Evolutionary conservation across 371 early-diverging fungal genomes (phyloP), one percentile per base, ranked within the genome.

Genomic region (Rhizopus sp.): DNA sequence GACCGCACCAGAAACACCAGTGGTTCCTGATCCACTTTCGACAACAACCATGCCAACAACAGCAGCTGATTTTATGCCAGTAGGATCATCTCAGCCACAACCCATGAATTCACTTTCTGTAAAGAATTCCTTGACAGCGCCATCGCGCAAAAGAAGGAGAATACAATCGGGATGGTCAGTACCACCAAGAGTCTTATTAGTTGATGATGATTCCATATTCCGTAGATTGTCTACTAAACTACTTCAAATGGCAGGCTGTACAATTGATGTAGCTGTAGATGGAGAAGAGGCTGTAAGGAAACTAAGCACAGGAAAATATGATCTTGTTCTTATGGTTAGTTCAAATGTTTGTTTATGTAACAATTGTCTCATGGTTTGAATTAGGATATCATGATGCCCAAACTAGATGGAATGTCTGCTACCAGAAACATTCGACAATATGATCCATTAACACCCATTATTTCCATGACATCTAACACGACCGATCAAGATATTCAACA

Each of bases 361-460:
- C 12, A 30, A 10, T 45, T 16, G 38, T 13, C 13, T 39, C n/a
- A 42, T 9, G 39, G n/a, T 30, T 29, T 15, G 13, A 7, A 40
- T 29, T 56, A 86, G 86, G 90, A 90, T 64, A 88, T 89, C 52
- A 80, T 88, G 65, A 88, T 89, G 87, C 90, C 90, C 2, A 81
- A 83, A 30, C 53, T 90, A 54, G 91, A 90, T 69, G 91, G 92
- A 15, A 84, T 86, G 32, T 80, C 84, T 2, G 88, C 91, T 6
- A 89, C 90, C 3, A 64, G 77, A 13, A 85, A 78, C 41, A 93
- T 93, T 50, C 81, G 92, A 30, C 84, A 83, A 60, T 86, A 87
- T 63, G 89, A 90, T 60, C 75, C 80, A 8, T 68, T 69, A 64
- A 88, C 89, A 3, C 90, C 92, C 5, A 91, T 93, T 52, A 87